A percentile compares a stretch with the other conserved stretches of the same genome.
Evolutionary conservation across 352 stramenopile genomes (phyloP).

Genomic region (Phytophthora pisi): DNA sequence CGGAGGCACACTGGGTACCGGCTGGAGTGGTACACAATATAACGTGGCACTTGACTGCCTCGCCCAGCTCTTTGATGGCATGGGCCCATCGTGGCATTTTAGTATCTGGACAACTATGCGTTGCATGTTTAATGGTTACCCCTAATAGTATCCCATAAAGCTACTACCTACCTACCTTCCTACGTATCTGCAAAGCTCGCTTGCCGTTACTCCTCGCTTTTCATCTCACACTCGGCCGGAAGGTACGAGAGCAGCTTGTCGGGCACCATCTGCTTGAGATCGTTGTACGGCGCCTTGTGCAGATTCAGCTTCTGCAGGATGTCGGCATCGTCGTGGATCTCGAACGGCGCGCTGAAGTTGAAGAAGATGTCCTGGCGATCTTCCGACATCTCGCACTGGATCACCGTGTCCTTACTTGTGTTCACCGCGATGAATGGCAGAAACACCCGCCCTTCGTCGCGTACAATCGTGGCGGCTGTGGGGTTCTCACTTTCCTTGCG

Average conservation of each 20-base stretch:
- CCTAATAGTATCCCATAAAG: constrained; percentile 27
- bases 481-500: constrained; percentile 50
- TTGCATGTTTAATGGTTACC: neutral
- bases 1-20: constrained; percentile 7
- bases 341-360: constrained; percentile 96
- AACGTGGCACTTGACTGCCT: no score
- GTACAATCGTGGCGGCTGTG: constrained; percentile 28
- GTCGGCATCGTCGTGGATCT: constrained; percentile 98
- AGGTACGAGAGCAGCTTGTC: constrained; percentile 80
- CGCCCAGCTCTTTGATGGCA: no score
- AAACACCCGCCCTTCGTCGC: constrained; percentile 89
- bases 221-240: constrained; percentile 79
- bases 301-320: constrained; percentile 95
- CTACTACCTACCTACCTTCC: constrained; percentile 14
- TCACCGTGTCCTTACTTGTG: constrained; percentile 93
- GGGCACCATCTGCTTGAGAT: constrained; percentile 76
- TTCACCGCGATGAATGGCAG: constrained; percentile 98
- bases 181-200: constrained; percentile 14
- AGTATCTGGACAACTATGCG: neutral
- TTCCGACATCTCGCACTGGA: constrained; percentile 97
- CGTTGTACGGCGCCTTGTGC: constrained; percentile 73
- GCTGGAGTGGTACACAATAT: constrained; percentile 1
- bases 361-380: constrained; percentile 96
- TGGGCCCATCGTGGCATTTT: no score
- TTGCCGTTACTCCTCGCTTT: constrained; percentile 58